phyloP scores from a whole-genome alignment of 805 yeast genomes.

The Cyberlindnera saturnus region DNA sequence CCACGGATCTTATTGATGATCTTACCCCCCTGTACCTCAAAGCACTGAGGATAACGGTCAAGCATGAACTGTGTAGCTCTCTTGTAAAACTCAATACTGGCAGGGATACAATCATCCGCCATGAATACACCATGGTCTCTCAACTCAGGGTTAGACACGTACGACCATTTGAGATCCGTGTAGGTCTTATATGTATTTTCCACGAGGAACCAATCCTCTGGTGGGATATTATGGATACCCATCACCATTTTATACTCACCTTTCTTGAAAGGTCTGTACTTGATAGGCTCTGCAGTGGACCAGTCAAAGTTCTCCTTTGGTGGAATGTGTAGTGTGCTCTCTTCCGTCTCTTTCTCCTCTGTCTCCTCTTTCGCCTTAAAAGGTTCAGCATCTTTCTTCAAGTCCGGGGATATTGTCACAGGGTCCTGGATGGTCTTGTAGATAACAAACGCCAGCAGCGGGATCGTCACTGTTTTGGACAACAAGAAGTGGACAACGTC shows the following conservation, averaged over 20 bases:
- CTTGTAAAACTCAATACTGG: conserved; percentile 21
- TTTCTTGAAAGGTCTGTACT: conserved; percentile 54
- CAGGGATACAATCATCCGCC: conserved; percentile 22
- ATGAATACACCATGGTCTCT: conserved; percentile 30
- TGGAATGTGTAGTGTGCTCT: neutral
- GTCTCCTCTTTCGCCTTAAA: neutral
- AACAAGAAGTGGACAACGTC: conserved; percentile 4
- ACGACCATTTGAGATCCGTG: conserved; percentile 34
- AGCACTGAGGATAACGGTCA: conserved; percentile 22
- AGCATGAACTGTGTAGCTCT: conserved; percentile 19
- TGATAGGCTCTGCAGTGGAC: conserved; percentile 35
- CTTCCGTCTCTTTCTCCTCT: neutral
- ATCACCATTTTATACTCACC: conserved; percentile 57
- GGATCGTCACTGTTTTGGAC: conserved; percentile 21
- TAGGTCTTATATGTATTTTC: conserved; percentile 52
- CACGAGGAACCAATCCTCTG: conserved; percentile 53
- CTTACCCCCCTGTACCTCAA: conserved; percentile 16
- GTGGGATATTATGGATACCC: conserved; percentile 45
- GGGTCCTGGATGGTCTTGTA: conserved; percentile 6
- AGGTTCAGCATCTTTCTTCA: neutral
- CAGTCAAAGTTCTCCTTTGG: conserved; percentile 24
- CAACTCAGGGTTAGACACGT: conserved; percentile 27
- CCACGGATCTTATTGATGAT: conserved; percentile 22
- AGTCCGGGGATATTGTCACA: neutral
- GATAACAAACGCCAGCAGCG: conserved; percentile 15